These are phyloP conservation scores for Podospora sp. DNA, from an alignment of 495 filamentous ascomycete genomes.

Conservation along the genomic window DNA sequence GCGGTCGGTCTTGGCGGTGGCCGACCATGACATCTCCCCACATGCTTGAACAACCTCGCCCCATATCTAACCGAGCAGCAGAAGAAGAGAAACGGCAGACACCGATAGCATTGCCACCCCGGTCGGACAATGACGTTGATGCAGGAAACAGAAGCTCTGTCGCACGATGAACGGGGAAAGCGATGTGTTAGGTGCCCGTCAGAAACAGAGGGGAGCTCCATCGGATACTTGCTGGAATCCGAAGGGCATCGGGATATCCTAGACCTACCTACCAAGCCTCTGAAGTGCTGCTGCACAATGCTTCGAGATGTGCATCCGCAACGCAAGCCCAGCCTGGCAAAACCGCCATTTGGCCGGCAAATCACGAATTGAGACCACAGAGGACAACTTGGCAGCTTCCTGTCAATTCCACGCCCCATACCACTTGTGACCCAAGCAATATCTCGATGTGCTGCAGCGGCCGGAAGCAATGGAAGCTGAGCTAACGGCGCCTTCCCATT, in stretches of 20 bases:
- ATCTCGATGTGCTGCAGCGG: not conserved
- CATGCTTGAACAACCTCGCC: not conserved
- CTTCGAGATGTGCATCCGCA: not conserved
- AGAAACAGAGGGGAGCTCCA: too few relatives aligned
- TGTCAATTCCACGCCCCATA: not conserved
- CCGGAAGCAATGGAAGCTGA: not conserved
- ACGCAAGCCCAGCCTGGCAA: not conserved
- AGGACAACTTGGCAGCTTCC: too few relatives aligned
- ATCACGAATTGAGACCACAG: not conserved
- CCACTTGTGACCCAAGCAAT: not conserved
- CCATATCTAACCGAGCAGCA: not conserved
- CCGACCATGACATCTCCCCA: not conserved
- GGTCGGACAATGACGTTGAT: not conserved
- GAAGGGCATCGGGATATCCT: not conserved
- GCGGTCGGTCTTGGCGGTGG: too few relatives aligned
- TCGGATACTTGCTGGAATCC: too few relatives aligned
- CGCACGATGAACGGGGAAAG: not conserved
- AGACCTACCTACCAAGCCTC: not conserved
- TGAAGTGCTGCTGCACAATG: not conserved
- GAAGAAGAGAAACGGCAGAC: not conserved
- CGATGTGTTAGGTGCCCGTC: too few relatives aligned
- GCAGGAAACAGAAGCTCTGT: not conserved
- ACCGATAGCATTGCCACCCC: not conserved
- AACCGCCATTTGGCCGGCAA: not conserved
- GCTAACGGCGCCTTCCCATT: not conserved